These are phyloP conservation scores for Fusarium sp. DNA, from an alignment of 2,329 filamentous ascomycete genomes.

Conservation along the genomic window DNA sequence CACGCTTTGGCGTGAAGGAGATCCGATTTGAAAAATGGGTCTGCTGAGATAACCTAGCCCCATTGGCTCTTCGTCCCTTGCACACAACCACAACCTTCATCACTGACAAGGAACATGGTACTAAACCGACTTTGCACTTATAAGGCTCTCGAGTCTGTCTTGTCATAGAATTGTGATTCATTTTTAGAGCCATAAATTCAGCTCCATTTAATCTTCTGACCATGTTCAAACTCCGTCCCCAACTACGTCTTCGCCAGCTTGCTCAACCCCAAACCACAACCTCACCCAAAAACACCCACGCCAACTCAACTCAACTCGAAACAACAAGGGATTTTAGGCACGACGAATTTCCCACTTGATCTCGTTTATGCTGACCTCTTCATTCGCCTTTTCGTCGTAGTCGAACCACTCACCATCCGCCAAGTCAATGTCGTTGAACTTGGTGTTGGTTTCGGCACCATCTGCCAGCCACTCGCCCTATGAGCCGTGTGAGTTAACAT, in stretches of 20 bases:
- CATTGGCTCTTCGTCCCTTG: constrained; percentile 15
- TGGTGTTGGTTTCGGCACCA: constrained; percentile 82
- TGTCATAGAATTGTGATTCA: neutral
- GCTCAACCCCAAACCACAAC: neutral
- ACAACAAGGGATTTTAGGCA: constrained; percentile 58
- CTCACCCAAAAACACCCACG: constrained; percentile 1
- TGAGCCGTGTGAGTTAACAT: constrained; percentile 7
- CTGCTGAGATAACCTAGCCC: neutral
- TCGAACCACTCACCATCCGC: constrained; percentile 96
- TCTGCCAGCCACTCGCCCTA: constrained; percentile 92
- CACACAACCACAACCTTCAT: neutral
- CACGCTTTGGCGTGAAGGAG: neutral
- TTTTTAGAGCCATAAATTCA: neutral
- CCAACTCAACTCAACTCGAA: neutral
- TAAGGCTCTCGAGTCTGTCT: neutral
- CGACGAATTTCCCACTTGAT: constrained; percentile 87
- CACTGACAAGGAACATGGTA: neutral
- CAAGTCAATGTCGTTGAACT: constrained; percentile 86
- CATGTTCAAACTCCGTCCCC: neutral
- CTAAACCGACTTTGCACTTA: neutral
- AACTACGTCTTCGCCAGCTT: neutral
- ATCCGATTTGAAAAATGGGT: constrained; percentile 7
- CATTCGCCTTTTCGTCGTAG: constrained; percentile 92
- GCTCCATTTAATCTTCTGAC: neutral
- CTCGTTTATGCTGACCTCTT: constrained; percentile 93